Evolutionary conservation across 441 rosid genomes (phyloP).

Genomic region (Gossypium gossypioides): DNA sequence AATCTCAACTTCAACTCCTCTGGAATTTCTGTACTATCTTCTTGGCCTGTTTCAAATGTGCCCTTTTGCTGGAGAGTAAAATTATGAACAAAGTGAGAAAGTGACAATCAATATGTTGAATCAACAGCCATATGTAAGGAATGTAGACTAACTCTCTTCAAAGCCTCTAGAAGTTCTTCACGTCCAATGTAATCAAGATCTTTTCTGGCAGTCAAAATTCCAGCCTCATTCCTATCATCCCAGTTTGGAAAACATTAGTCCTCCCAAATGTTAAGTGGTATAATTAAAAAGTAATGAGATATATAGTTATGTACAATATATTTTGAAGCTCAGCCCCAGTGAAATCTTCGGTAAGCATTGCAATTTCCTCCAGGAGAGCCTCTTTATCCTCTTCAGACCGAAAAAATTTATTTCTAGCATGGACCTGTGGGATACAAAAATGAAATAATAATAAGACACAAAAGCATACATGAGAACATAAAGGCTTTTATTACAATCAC

Average conservation of each 20-base stretch:
- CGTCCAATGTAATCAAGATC: constrained; percentile 80
- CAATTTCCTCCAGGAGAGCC: constrained; percentile 62
- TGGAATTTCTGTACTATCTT: constrained; percentile 76
- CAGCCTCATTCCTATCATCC: constrained; percentile 81
- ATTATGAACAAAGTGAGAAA: constrained; percentile 17
- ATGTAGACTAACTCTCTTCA: constrained; percentile 62
- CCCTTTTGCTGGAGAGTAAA: constrained; percentile 74
- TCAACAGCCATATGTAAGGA: neutral
- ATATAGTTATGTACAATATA: constrained; percentile 46
- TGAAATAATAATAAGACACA: constrained; percentile 11
- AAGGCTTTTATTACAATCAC: constrained; percentile 4
- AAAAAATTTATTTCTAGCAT: constrained; percentile 86
- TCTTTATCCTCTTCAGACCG: constrained; percentile 79
- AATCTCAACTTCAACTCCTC: constrained; percentile 76
- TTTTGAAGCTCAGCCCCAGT: constrained; percentile 98
- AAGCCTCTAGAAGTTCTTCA: constrained; percentile 84
- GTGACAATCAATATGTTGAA: constrained; percentile 11
- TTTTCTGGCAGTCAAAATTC: constrained; percentile 93
- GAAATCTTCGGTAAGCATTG: constrained; percentile 77
- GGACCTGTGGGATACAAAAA: constrained; percentile 47
- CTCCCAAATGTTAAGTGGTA: neutral
- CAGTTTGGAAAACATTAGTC: constrained; percentile 26
- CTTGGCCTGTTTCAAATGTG: constrained; percentile 96
- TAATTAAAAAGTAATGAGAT: neutral
- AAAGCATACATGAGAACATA: constrained; percentile 9